Evolutionary conservation across 1,139 yeast species (phyloP), one percentile per base, ranked within the genome.

Genomic region (Meyerozyma athensensis): DNA sequence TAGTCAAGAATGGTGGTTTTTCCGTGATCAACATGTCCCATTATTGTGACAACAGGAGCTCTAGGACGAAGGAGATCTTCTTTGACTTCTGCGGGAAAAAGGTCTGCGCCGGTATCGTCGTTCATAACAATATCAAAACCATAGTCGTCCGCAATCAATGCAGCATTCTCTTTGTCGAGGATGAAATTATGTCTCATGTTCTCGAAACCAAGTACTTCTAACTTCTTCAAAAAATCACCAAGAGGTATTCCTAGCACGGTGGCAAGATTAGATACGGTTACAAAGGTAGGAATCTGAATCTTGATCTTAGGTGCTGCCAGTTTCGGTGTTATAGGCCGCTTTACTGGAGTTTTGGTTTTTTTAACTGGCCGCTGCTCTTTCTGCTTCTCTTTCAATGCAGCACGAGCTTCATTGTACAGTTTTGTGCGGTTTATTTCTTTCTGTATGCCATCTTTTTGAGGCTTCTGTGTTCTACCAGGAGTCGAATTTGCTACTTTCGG

Each of bases 1-100:
- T 79, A 77, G 56, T 94, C 98, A 42, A 92, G 70, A 45, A 92
- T 83, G 0, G 98, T 90, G 2, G 99, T 92, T 56, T 92, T 92
- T 1, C 99, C 99, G 56, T 92, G 99, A 59, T 92, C 99, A 30
- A 92, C 98, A 60, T 92, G 99, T 4, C 99, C 99, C 97, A 92
- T 92, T 37, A 92, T 86, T 0, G 98, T 90, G 2, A 92, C 97
- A 19, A 92, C 84, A 0, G 99, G 98, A 0, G 98, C 89, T 47
- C 98, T 69, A 12, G 80, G 71, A 37, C 78, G 78, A 44, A 84
- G 58, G 17, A 58, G 48, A 7, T 63, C 59, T 4, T 69, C 63
- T 32, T 75, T 73, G 2, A 54, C 54, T 2, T 67, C 50, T 30
- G 54, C 64, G 36, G 81, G 77, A 48, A 77, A 81, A 33, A 84